Conservation (phyloP, 805 yeast genomes). For the Sugiyamaella floridensis region DNA sequence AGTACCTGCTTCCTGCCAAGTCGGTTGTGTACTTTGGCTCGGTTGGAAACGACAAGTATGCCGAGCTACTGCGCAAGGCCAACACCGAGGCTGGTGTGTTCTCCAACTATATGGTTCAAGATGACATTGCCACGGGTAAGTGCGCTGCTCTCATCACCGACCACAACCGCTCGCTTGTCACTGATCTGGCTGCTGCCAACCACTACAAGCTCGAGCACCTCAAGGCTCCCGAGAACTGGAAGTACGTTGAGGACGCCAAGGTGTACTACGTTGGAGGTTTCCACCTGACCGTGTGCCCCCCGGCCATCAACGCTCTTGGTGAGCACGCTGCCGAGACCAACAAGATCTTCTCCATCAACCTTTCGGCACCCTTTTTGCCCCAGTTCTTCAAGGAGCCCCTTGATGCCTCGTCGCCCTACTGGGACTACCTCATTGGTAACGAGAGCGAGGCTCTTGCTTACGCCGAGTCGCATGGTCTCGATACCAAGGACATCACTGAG, state of each 20-base stretch:
- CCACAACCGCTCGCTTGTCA: slow-evolving; percentile 82
- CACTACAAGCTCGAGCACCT: slow-evolving; percentile 88
- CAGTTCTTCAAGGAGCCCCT: slow-evolving; percentile 91
- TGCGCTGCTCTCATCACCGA: slow-evolving; percentile 95
- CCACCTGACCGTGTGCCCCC: slow-evolving; percentile 97
- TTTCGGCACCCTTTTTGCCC: slow-evolving; percentile 95
- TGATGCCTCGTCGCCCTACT: slow-evolving; percentile 72
- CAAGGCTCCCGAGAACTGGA: slow-evolving; percentile 86
- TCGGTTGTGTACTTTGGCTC: slow-evolving; percentile 93
- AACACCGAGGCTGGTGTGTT: slow-evolving; percentile 82
- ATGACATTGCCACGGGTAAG: slow-evolving; percentile 79
- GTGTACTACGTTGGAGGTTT: slow-evolving; percentile 95
- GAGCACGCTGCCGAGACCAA: slow-evolving; percentile 81
- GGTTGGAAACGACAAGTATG: slow-evolving; percentile 87
- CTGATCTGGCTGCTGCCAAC: slow-evolving; percentile 97
- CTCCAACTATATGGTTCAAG: slow-evolving; percentile 76
- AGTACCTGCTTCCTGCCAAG: slow-evolving; percentile 71
- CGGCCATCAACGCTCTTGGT: slow-evolving; percentile 83
- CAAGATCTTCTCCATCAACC: slow-evolving; percentile 75
- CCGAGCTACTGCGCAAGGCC: slow-evolving; percentile 74
- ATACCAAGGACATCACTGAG: slow-evolving; percentile 53
- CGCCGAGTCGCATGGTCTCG: slow-evolving; percentile 75
- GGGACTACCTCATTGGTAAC: slow-evolving; percentile 88
- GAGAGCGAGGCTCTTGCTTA: slow-evolving; percentile 95
- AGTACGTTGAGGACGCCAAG: slow-evolving; percentile 69